These are phyloP conservation scores for Eutypella sp. DNA, from an alignment of 2,329 filamentous ascomycete genomes.

Conservation along the genomic window DNA sequence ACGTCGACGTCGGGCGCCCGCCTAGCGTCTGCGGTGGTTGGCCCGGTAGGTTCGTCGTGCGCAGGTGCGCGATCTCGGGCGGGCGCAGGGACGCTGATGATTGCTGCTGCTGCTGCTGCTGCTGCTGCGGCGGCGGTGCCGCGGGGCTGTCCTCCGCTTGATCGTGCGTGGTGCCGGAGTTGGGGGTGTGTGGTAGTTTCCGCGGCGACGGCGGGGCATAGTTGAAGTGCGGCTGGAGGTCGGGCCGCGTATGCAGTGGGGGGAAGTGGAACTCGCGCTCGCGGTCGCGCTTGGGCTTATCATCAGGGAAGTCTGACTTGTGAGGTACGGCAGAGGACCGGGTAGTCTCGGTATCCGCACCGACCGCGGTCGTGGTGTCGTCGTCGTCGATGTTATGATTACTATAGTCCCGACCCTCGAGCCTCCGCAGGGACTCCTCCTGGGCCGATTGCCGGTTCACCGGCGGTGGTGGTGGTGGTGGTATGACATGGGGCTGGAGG, in stretches of 20 bases:
- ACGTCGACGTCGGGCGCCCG: constrained; percentile 50
- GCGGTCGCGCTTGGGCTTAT: constrained; percentile 32
- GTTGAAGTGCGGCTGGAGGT: constrained; percentile 53
- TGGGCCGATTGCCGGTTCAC: constrained; percentile 28
- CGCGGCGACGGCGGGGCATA: constrained; percentile 47
- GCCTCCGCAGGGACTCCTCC: constrained; percentile 43
- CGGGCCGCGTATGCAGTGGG: constrained; percentile 42
- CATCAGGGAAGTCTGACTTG: constrained; percentile 25
- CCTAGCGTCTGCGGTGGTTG: constrained; percentile 18
- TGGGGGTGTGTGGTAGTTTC: constrained; percentile 18
- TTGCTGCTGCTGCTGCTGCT: background rate
- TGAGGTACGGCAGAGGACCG: constrained; percentile 3
- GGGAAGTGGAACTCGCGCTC: constrained; percentile 54
- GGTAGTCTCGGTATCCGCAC: background rate
- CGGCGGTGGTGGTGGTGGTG: constrained; percentile 29
- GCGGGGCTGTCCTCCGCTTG: background rate
- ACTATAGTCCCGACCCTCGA: constrained; percentile 39
- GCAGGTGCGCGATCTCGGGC: constrained; percentile 54
- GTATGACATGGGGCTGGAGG: constrained; percentile 48
- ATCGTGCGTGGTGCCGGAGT: background rate
- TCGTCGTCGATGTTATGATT: constrained; percentile 38
- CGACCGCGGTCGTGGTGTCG: constrained; percentile 1
- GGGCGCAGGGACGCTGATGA: constrained; percentile 31
- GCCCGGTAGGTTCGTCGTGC: constrained; percentile 37
- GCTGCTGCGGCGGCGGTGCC: background rate